Conservation (phyloP, 169 alveolate genomes). For the Amoebophrya sp. region DNA sequence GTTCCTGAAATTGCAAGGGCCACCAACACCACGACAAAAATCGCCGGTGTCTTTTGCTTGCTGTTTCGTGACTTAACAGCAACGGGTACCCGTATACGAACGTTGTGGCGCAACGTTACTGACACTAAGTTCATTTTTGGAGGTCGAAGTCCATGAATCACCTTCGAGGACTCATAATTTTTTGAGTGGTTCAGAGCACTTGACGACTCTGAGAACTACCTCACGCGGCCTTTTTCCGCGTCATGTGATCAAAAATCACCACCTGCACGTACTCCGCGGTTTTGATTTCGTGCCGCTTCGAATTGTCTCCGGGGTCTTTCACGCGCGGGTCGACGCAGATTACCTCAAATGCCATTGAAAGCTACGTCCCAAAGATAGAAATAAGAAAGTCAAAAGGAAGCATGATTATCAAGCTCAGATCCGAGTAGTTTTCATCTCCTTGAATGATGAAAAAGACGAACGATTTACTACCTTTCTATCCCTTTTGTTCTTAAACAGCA, state of each 20-base stretch:
- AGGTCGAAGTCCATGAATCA: no score
- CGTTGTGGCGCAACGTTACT: no score
- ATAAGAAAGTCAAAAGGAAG: neutral
- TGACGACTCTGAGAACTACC: no score
- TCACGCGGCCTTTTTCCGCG: conserved; percentile 35
- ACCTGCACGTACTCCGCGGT: conserved; percentile 48
- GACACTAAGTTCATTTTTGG: no score
- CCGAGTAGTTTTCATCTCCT: neutral
- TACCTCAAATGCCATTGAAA: neutral
- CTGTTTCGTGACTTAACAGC: no score
- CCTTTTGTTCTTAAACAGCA: conserved; percentile 77
- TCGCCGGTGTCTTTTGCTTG: no score
- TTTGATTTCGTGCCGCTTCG: conserved; percentile 54
- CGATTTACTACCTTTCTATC: conserved; percentile 65
- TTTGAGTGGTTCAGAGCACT: no score
- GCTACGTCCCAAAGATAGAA: neutral
- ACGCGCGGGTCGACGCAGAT: conserved; percentile 77
- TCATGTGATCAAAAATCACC: conserved; percentile 47
- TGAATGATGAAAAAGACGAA: neutral
- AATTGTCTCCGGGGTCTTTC: conserved; percentile 72
- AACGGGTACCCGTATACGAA: no score
- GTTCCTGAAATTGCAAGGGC: no score
- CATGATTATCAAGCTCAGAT: neutral
- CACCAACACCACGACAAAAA: no score
- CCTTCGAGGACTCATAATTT: no score